Evolutionary conservation across 163 green algal species (phyloP).

Genomic region (Picocystis sp.): DNA sequence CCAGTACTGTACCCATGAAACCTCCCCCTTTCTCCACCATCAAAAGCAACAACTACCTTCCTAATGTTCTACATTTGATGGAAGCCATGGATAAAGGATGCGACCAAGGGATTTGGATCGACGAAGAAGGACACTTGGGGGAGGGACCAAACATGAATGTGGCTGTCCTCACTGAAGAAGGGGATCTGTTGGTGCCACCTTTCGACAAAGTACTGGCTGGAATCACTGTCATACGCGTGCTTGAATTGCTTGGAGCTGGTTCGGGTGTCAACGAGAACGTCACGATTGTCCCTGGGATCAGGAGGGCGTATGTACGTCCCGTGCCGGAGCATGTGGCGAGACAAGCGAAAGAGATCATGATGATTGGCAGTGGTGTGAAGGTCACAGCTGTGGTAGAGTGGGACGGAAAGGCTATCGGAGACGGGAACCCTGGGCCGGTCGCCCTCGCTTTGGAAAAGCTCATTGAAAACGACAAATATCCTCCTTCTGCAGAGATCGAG

Average conservation of each 20-base stretch:
- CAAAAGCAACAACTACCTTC: conserved; percentile 58
- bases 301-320: conserved; percentile 29
- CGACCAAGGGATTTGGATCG: conserved; percentile 63
- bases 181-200: conserved; percentile 41
- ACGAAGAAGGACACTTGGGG: conserved; percentile 47
- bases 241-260: conserved; percentile 21
- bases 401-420: conserved; percentile 27
- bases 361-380: conserved; percentile 25
- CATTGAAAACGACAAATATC: no score
- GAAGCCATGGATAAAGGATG: conserved; percentile 36
- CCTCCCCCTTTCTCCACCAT: conserved; percentile 31
- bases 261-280: neutral
- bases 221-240: conserved; percentile 33
- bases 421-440: conserved; percentile 28
- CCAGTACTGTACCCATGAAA: conserved; percentile 35
- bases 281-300: neutral
- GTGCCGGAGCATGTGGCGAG: conserved; percentile 45
- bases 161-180: conserved; percentile 43
- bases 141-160: conserved; percentile 55
- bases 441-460: conserved; percentile 27
- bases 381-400: conserved; percentile 30
- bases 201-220: conserved; percentile 31
- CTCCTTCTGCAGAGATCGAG: no score
- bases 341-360: conserved; percentile 40
- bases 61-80: conserved; percentile 36